Evolutionary conservation across 495 filamentous ascomycete genomes (phyloP).

Genomic region (Trichocladium antarcticum): DNA sequence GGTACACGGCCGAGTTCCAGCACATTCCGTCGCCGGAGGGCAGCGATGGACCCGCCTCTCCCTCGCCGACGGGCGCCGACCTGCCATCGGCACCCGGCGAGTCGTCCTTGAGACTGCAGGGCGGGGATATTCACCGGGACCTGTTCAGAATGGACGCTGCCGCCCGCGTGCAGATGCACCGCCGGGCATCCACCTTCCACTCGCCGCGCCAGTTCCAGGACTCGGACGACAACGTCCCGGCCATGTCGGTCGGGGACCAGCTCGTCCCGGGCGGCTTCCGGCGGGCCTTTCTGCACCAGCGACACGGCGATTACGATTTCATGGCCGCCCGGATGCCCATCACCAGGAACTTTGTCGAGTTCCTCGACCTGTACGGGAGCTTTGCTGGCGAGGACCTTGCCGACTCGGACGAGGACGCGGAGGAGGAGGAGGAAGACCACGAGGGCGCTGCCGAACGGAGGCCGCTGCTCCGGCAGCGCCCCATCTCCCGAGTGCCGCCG

Average conservation of each 20-base stretch:
- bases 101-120: constrained; percentile 52
- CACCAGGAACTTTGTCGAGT: constrained; percentile 56
- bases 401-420: constrained; percentile 51
- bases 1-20: constrained; percentile 37
- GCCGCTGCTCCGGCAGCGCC: constrained; percentile 45
- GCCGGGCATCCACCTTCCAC: constrained; percentile 50
- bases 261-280: constrained; percentile 51
- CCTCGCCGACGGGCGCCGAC: constrained; percentile 25
- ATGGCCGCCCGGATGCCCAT: constrained; percentile 38
- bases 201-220: constrained; percentile 24
- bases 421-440: constrained; percentile 37
- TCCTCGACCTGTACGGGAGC: constrained; percentile 56
- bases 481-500: constrained; percentile 30
- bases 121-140: constrained; percentile 57
- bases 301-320: constrained; percentile 31
- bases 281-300: constrained; percentile 45
- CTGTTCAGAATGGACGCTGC: constrained; percentile 53
- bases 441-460: constrained; percentile 31
- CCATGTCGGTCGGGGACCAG: constrained; percentile 40
- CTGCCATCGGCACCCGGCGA: constrained; percentile 30
- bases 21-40: not conserved
- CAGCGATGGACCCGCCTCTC: not conserved
- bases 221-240: constrained; percentile 9
- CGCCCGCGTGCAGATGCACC: constrained; percentile 35
- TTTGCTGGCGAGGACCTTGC: constrained; percentile 63